Evolutionary conservation across 176 grass and related monocot species (phyloP).

Genomic region (Cymbopogon citratus): DNA sequence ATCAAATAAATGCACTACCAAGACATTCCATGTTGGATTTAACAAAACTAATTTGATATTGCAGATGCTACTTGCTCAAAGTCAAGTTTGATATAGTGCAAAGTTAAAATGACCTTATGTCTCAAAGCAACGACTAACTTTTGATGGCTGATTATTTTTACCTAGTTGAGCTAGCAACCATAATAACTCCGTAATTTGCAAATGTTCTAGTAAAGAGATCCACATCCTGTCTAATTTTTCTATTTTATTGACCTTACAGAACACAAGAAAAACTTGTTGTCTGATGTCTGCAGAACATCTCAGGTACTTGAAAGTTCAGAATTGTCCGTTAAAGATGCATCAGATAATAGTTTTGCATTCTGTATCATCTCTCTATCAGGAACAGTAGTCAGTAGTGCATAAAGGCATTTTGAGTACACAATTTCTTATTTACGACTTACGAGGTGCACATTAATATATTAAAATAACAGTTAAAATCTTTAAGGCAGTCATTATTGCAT

Average conservation of each 20-base stretch:
- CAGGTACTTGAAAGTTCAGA: slow-evolving; percentile 51
- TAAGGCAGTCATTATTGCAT: neutral
- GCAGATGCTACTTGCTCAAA: no score
- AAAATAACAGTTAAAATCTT: neutral
- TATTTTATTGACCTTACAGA: slow-evolving; percentile 36
- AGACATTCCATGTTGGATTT: no score
- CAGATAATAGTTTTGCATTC: neutral
- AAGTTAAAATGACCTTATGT: no score
- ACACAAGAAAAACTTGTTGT: slow-evolving; percentile 88
- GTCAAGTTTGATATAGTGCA: no score
- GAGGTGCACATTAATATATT: no score
- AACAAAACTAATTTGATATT: no score
- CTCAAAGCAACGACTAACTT: no score
- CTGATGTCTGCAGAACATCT: slow-evolving; percentile 60
- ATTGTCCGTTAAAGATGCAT: neutral
- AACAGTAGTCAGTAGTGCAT: neutral
- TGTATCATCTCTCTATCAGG: slow-evolving; percentile 7
- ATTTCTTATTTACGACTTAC: no score
- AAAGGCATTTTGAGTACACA: neutral
- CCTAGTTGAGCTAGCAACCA: no score
- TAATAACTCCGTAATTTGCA: neutral
- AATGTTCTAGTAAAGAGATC: neutral
- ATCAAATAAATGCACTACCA: no score
- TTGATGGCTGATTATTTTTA: no score
- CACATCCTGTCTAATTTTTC: neutral